phyloP scores from a whole-genome alignment of 352 stramenopile species.

The Pythium folliculosum region DNA sequence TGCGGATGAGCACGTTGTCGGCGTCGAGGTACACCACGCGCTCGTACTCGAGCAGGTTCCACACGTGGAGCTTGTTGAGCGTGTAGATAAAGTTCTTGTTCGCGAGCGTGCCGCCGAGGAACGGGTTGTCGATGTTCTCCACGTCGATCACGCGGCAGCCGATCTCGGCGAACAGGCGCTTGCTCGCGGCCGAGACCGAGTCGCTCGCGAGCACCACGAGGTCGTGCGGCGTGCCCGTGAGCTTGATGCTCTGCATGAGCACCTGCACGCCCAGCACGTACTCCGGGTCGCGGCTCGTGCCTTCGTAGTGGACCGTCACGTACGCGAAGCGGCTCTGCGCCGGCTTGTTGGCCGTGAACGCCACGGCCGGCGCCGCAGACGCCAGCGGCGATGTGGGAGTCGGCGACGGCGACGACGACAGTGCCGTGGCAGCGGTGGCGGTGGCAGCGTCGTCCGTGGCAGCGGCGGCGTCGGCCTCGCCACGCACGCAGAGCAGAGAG shows the following conservation, averaged over 20 bases:
- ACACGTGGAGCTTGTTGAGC: slow-evolving; percentile 90
- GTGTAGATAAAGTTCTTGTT: slow-evolving; percentile 92
- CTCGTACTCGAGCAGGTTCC: slow-evolving; percentile 90
- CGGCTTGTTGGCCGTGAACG: slow-evolving; percentile 30
- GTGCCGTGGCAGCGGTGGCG: too few species aligned
- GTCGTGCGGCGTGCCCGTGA: slow-evolving; percentile 79
- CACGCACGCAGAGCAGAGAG: too few species aligned
- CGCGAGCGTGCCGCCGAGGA: slow-evolving; percentile 62
- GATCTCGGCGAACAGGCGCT: slow-evolving; percentile 76
- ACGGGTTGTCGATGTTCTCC: slow-evolving; percentile 88
- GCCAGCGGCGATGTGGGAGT: not conserved
- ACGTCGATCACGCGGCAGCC: slow-evolving; percentile 85
- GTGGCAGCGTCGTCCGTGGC: slow-evolving; percentile 1
- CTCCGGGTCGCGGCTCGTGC: slow-evolving; percentile 77
- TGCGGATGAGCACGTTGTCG: slow-evolving; percentile 90
- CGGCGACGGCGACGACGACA: not conserved
- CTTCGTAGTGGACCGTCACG: slow-evolving; percentile 88
- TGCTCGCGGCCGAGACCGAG: slow-evolving; percentile 77
- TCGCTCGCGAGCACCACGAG: slow-evolving; percentile 86
- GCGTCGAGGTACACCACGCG: slow-evolving; percentile 90
- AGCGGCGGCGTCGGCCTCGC: too few species aligned
- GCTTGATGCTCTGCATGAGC: slow-evolving; percentile 87
- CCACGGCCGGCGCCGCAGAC: slow-evolving; percentile 14
- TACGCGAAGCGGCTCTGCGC: slow-evolving; percentile 73
- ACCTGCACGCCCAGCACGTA: slow-evolving; percentile 86